Base-by-base conservation (phyloP, 148 eudicot species). In the Fallopia convolvulus region DNA sequence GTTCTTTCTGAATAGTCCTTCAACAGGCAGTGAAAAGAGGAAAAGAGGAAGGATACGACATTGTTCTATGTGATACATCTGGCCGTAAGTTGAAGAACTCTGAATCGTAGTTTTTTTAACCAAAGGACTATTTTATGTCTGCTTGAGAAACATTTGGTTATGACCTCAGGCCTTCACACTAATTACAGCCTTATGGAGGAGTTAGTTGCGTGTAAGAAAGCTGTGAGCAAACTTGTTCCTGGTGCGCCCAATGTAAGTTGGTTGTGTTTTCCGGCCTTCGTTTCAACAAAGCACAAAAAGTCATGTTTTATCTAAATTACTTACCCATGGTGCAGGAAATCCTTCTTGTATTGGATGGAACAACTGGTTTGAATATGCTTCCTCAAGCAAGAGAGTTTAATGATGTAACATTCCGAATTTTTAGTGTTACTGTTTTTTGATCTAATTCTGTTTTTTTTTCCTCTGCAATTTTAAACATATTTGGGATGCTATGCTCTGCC, bases 321-420 rank as follows among this genome's bases (percentile, higher is more conserved):
- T 68, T 68, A 17, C 20, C 46, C 72, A 68, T 36, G 72, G 78
- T 76, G 75, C 86, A 95, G 99, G 99, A 95, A 82, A 95, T 95
- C 73, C 82, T 95, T 77, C 90, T 87, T 77, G 99, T 95, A 79
- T 81, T 95, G 89, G 99, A 95, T 78, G 99, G 97, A 78, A 95
- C 99, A 68, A 95, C 99, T 81, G 99, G 99, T 71, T 88, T 92
- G 81, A 95, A 95, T 86, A 95, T 95, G 99, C 97, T 95, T 82
- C 99, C 99, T 76, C 99, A 95, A 79, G 99, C 99, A n/a, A 88
- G 94, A 83, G 99, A 95, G 83, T 95, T 94, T 83, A 95, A 95
- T 65, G 99, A 95, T 63, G 99, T 95, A 77, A 83, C 76, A 36
- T 75, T 13, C 79, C 70, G n/a, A 32, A 48, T 20, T 40, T 26